Base-by-base conservation (phyloP, 352 stramenopile genomes). In the Phytophthora pisi region DNA sequence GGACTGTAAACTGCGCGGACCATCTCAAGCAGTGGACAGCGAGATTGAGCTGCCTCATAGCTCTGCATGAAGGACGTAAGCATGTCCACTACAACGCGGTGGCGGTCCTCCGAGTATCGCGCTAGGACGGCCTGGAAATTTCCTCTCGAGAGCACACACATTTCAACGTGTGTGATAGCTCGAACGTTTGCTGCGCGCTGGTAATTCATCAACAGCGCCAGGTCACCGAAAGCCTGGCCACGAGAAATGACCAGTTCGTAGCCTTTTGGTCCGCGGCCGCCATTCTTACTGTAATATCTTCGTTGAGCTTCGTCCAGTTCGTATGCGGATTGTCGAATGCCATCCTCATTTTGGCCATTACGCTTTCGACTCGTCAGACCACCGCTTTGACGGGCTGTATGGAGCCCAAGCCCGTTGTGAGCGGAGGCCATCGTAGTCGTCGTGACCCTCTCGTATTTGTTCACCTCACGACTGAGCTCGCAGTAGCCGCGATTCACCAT, bases 401-500 rank as follows among this genome's bases (percentile, higher is more conserved):
- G 40, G 20, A 38, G 11, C 15, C 26, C 18, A 4, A 18, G 38
- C 3, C 47, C 47, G 13, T 15, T 40, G 4, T 18, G 23, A 40
- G 47, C 55, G 66, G 50, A 51, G 70, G 45, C 43, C 64, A 75
- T 30, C 53, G 50, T 30, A 28, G 51, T 67, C 10, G 13, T 18
- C 0, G 58, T 72, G n/a, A 49, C 52, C n/a, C 71, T 57, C 46
- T 83, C 72, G 23, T 72, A 59, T 50, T 52, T 61, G 5, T 75
- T 49, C 1, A 66, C 13, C 0, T 57, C 66, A 8, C 50, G 13
- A 5, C 46, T 52, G 6, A 86, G 55, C 51, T 86, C 72, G 38
- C 80, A 88, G 6, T 70, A 54, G 10, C 78, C 82, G 0, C 75
- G 72, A 36, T 89, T 83, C 45, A 91, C 74, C 55, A 89, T 86